Percentiles rank a stretch among this genome's conserved stretches.
phyloP scores from a whole-genome alignment of 805 yeast genomes.

The Isabelozyma heimii region DNA sequence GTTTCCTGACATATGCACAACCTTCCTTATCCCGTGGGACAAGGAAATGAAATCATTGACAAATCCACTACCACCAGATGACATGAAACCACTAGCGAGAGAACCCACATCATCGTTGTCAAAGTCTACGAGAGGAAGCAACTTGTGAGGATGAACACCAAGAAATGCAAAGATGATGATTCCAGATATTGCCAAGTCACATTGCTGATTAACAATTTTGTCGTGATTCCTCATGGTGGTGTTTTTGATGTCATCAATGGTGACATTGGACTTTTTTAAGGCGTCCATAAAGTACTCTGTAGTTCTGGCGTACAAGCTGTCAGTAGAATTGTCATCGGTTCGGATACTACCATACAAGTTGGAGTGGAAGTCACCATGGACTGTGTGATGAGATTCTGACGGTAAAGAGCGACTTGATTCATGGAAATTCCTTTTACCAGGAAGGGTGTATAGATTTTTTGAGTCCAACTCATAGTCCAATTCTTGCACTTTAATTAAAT shows the following conservation, averaged over 20 bases:
- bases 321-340: constrained; percentile 1
- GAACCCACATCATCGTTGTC: constrained; percentile 3
- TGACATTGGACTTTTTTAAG: constrained; percentile 7
- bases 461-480: background rate
- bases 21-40: constrained; percentile 11
- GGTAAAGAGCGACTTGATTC: background rate
- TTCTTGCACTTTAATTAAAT: constrained; percentile 8
- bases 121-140: constrained; percentile 26
- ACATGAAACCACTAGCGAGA: background rate
- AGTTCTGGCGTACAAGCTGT: constrained; percentile 12
- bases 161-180: constrained; percentile 14
- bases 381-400: background rate
- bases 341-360: background rate
- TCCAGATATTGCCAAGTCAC: background rate
- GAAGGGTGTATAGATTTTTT: background rate
- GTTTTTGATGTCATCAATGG: constrained; percentile 1
- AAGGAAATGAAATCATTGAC: constrained; percentile 20
- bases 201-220: background rate
- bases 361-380: background rate
- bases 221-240: background rate
- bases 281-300: constrained; percentile 17
- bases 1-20: background rate
- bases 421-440: background rate
- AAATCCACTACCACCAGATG: background rate
- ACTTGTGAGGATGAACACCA: constrained; percentile 28